Percentiles rank a stretch among this genome's conserved stretches.
phyloP scores from a whole-genome alignment of 805 yeast species.

The Citeromyces nyonsensis region DNA sequence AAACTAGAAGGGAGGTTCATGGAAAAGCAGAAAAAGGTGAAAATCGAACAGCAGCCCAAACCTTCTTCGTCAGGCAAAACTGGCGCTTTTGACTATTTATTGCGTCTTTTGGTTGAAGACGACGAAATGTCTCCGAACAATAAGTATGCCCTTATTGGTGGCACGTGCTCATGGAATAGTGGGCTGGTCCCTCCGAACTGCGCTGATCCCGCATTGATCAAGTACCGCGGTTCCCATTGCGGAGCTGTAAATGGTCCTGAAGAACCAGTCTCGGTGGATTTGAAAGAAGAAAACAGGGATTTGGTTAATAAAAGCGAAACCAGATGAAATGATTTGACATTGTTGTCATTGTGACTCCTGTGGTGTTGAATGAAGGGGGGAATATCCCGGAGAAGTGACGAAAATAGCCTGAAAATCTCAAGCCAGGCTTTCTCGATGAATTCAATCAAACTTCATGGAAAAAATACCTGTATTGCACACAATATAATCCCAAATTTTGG shows the following conservation, averaged over 20 bases:
- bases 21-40: conserved; percentile 3
- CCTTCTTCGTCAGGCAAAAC: conserved; percentile 4
- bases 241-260: conserved; percentile 20
- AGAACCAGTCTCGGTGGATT: not conserved
- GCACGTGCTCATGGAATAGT: conserved; percentile 51
- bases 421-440: too few species aligned
- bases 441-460: too few species aligned
- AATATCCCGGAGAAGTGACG: too few species aligned
- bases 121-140: conserved; percentile 46
- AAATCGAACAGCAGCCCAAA: conserved; percentile 2
- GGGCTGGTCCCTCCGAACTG: conserved; percentile 68
- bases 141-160: conserved; percentile 62
- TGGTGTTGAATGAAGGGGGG: too few species aligned
- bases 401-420: too few species aligned
- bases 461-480: too few species aligned
- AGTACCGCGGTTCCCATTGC: conserved; percentile 54
- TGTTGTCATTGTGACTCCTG: too few species aligned
- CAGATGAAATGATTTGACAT: too few species aligned
- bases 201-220: conserved; percentile 28
- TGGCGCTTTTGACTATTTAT: conserved; percentile 22
- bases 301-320: too few species aligned
- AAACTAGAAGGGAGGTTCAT: conserved; percentile 13
- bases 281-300: not conserved
- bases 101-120: conserved; percentile 35
- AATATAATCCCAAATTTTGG: too few species aligned